Evolutionary conservation across 116 monocot genomes (phyloP).

Genomic region (Thalassia testudinum): DNA sequence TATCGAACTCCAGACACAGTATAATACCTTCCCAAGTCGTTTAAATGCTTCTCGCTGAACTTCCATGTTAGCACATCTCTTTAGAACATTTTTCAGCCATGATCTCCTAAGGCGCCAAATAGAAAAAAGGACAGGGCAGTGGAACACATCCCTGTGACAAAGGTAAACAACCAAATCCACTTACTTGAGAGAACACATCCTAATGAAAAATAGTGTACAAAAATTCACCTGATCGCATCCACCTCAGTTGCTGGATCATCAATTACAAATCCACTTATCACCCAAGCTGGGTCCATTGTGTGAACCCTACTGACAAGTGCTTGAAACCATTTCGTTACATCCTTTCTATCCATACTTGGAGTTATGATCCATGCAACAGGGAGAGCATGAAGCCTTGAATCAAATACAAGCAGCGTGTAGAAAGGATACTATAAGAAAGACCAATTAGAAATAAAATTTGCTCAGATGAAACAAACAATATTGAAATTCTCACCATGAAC

Average conservation of each 20-base stretch:
- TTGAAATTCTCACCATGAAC: too few relatives aligned
- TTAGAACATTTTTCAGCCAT: too few relatives aligned
- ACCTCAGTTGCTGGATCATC: slow-evolving; percentile 75
- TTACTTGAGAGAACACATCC: background rate
- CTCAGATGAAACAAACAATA: too few relatives aligned
- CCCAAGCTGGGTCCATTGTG: slow-evolving; percentile 50
- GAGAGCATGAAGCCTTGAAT: slow-evolving; percentile 78
- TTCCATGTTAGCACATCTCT: too few relatives aligned
- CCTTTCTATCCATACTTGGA: slow-evolving; percentile 45
- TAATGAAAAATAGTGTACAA: background rate
- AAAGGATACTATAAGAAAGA: slow-evolving; percentile 75
- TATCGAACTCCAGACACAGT: too few relatives aligned
- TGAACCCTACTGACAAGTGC: slow-evolving; percentile 57
- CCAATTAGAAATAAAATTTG: background rate
- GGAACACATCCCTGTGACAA: slow-evolving; percentile 53
- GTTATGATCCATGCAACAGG: slow-evolving; percentile 96
- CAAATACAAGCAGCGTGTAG: too few relatives aligned
- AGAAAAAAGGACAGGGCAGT: slow-evolving; percentile 72
- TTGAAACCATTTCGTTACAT: slow-evolving; percentile 85
- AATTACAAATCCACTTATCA: slow-evolving; percentile 50
- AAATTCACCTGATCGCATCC: slow-evolving; percentile 57
- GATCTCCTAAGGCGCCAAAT: too few relatives aligned
- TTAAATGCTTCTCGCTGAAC: too few relatives aligned
- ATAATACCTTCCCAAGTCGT: too few relatives aligned
- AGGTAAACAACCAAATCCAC: too few relatives aligned